Evolutionary conservation across 2,329 filamentous ascomycete species (phyloP), one percentile per base, ranked within the genome.

Genomic region (Pseudogymnoascus sp.): DNA sequence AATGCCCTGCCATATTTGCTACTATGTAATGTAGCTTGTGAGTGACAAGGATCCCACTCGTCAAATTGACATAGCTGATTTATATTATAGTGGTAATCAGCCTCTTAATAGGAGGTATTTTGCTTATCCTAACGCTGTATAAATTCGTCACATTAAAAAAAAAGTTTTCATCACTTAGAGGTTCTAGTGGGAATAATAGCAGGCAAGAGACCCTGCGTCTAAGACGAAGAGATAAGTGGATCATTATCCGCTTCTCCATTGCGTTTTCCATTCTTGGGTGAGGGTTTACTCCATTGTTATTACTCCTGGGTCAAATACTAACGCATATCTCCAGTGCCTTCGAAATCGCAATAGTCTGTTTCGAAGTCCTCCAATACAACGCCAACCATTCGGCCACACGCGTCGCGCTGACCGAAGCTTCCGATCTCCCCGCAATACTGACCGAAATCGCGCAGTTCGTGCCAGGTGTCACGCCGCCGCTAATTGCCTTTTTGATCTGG

Each of bases 111-210:
- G 76, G 77, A 13, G 71, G 69, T 13, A 38, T 76, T 4, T 69
- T 78, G 2, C 72, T 79, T 21, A 50, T 78, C 5, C 70, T 75
- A 23, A 78, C 78, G 36, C 69, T 79, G 3, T 71, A 69, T 60
- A 77, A 75, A 69, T 80, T 80, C 61, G 67, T 80, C 13, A 71
- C n/a, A 31, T 57, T 31, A 33, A 57, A 57, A 9, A 57, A 33
- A 11, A 57, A 57, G n/a, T 57, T 57, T 13, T 57, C 26, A 3
- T 57, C 47, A 19, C 13, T 57, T 19, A 57, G 47, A 33, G 47
- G 47, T 19, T 57, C 47, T 8, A 57, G 47, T 13, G 47, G 47
- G 9, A 57, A 57, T 33, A 57, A 57, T 33, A 57, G 47, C 47
- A 57, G 47, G 21, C 26, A 57, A 13, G 47, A 57, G 5, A 19